A percentile compares a stretch with the other conserved stretches of the same genome.
Evolutionary conservation across 176 grass and related monocot genomes (phyloP).

Genomic region (Luzula sylvatica): DNA sequence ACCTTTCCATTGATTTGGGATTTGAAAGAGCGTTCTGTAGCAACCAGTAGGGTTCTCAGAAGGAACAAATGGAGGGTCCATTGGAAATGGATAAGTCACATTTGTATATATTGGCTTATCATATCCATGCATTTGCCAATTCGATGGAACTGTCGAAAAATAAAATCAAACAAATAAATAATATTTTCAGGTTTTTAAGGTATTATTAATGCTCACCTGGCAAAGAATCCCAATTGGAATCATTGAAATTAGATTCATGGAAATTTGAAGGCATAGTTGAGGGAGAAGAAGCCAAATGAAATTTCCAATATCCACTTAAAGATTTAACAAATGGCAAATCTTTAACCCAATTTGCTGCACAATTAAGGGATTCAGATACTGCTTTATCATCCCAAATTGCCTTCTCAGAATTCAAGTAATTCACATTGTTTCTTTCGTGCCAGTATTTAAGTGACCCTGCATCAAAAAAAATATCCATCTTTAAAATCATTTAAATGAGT

Average conservation of each 20-base stretch:
- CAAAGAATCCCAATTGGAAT: slow-evolving; percentile 60
- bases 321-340: slow-evolving; percentile 62
- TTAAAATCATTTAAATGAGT: background rate
- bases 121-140: slow-evolving; percentile 97
- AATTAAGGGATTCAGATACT: slow-evolving; percentile 40
- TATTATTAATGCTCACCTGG: slow-evolving; percentile 41
- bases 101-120: slow-evolving; percentile 88
- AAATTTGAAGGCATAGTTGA: slow-evolving; percentile 56
- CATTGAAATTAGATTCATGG: slow-evolving; percentile 50
- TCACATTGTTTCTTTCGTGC: slow-evolving; percentile 66
- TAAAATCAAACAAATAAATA: no score
- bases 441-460: slow-evolving; percentile 80
- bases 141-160: slow-evolving; percentile 63
- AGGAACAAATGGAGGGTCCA: slow-evolving; percentile 82
- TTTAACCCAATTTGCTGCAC: slow-evolving; percentile 55
- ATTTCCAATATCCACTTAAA: slow-evolving; percentile 89
- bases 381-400: slow-evolving; percentile 73
- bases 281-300: slow-evolving; percentile 47
- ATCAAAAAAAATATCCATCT: slow-evolving; percentile 1
- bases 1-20: slow-evolving; percentile 97
- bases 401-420: slow-evolving; percentile 39
- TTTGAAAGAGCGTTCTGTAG: slow-evolving; percentile 64
- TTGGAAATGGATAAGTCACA: slow-evolving; percentile 55
- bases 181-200: no score
- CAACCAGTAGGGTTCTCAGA: slow-evolving; percentile 87